Evolutionary conservation across 805 yeast species (phyloP), one percentile per base, ranked within the genome.

Genomic region (Metschnikowia kofuensis): DNA sequence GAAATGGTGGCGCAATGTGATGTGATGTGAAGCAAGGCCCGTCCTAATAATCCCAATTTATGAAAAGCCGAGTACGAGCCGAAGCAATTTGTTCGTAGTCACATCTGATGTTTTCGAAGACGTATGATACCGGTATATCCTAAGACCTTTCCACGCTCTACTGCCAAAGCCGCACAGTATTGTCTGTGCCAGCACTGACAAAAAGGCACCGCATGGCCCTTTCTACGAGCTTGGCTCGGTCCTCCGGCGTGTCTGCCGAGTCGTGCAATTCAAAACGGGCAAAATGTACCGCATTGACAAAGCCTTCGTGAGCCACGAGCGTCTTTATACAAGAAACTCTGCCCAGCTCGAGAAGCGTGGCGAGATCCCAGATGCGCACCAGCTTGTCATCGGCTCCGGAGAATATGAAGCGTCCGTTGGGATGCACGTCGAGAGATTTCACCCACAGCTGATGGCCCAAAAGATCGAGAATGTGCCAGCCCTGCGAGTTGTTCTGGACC

Each of bases 401-500:
- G 40, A 85, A 72, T 14, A 89, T 62, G 56, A 79, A 82, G 36
- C 82, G 74, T 0, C 94, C 95, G 56, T 80, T 82, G 1, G 96
- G 96, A 65, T 89, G 96, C 42, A 86, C 67, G 9, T 71, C 70
- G 6, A 90, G 58, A 7, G 82, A 78, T 52, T 85, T 79, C 1
- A 92, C 86, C 98, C 98, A 91, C 9, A 94, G 87, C 43, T 82
- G 80, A 65, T 91, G 97, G 2, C 94, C 97, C 7, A 68, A 59
- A 10, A 89, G 67, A 15, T 82, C 81, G 26, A 75, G 72, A 1
- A 89, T 58, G 27, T 80, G 68, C 57, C 73, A 76, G 2, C 87
- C 92, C 42, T 83, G 80, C 0, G 87, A 81, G 57, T 82, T 77
- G 16, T 78, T 65, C 26, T 63, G 55, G 30, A 61, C 59, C 0